These are phyloP conservation scores for Gigaspora rosea DNA, from an alignment of 192 early-diverging fungal genomes.

Conservation along the genomic window DNA sequence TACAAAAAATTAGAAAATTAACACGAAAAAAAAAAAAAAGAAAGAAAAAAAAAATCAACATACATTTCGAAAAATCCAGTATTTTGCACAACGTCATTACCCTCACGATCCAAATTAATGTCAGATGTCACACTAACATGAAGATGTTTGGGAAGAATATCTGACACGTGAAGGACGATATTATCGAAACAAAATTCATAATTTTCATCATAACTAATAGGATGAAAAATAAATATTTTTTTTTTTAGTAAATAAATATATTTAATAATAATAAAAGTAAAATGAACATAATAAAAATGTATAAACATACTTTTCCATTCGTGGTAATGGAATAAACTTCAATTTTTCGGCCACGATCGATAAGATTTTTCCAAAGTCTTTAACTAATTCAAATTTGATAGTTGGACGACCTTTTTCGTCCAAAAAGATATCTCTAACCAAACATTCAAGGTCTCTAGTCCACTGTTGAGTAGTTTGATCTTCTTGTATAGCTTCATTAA, in stretches of 20 bases:
- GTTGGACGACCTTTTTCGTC: constrained; percentile 51
- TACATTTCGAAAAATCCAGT: constrained; percentile 21
- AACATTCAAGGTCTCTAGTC: constrained; percentile 35
- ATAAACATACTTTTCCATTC: constrained; percentile 45
- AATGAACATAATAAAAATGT: background rate
- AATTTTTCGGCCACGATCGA: constrained; percentile 47
- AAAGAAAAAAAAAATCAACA: background rate
- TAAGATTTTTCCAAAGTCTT: constrained; percentile 48
- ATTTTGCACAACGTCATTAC: constrained; percentile 32
- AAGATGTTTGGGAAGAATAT: constrained; percentile 40
- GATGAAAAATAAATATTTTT: background rate
- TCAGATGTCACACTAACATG: constrained; percentile 36
- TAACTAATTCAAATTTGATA: constrained; percentile 54
- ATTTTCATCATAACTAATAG: constrained; percentile 37
- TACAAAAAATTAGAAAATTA: background rate
- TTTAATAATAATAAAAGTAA: background rate
- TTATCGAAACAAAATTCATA: constrained; percentile 43
- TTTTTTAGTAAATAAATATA: background rate
- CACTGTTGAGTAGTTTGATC: constrained; percentile 43
- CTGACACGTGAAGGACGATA: constrained; percentile 38
- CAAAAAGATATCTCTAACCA: constrained; percentile 51
- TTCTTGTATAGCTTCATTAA: constrained; percentile 39
- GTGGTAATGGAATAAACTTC: constrained; percentile 53
- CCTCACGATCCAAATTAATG: constrained; percentile 34
- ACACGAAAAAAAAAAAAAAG: background rate